Evolutionary conservation across 2,329 filamentous ascomycete genomes (phyloP).

Genomic region (Cyphellophora attinorum): DNA sequence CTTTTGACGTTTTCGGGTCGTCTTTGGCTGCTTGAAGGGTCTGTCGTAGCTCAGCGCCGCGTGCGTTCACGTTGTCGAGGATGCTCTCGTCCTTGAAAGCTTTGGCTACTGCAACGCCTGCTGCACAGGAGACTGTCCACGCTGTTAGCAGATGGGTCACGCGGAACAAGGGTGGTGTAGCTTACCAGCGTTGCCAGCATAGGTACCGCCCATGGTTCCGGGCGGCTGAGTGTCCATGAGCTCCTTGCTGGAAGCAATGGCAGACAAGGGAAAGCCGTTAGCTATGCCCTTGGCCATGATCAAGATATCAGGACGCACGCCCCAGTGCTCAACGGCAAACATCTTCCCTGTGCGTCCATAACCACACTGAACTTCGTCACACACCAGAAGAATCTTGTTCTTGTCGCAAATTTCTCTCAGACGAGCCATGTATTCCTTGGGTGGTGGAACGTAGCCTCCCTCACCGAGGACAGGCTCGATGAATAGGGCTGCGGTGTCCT

Average conservation of each 20-base stretch:
- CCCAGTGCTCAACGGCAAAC: constrained; percentile 34
- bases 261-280: constrained; percentile 21
- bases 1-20: constrained; percentile 20
- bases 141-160: no score
- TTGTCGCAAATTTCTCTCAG: constrained; percentile 33
- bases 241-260: constrained; percentile 24
- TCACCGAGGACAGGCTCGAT: constrained; percentile 28
- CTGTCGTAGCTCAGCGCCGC: constrained; percentile 20
- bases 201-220: constrained; percentile 29
- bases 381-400: constrained; percentile 33
- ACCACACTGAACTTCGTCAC: constrained; percentile 35
- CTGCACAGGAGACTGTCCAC: constrained; percentile 28
- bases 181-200: constrained; percentile 28
- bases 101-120: constrained; percentile 25
- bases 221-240: constrained; percentile 28
- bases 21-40: constrained; percentile 18
- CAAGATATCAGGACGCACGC: constrained; percentile 33
- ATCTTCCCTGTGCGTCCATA: constrained; percentile 35
- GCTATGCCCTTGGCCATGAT: constrained; percentile 28
- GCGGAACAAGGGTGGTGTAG: no score
- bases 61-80: constrained; percentile 26
- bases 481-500: constrained; percentile 27
- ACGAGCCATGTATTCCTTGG: constrained; percentile 23
- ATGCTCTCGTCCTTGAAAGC: constrained; percentile 28
- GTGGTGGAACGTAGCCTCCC: constrained; percentile 26